These are phyloP conservation scores for Erigeron philadelphicus DNA, from an alignment of 140 eudicot species.

Conservation along the genomic window DNA sequence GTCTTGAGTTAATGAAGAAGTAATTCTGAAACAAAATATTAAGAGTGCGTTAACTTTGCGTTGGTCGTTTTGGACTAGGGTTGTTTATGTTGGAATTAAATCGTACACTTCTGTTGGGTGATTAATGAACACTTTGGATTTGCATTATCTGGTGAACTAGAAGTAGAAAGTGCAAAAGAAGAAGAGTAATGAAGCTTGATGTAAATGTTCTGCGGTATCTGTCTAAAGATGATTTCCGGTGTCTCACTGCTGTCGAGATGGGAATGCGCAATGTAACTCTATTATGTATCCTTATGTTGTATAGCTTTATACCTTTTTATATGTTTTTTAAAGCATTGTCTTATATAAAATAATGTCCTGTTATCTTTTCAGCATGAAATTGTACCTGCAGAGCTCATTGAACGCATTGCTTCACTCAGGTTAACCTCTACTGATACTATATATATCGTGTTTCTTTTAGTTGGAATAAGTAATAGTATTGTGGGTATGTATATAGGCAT, in stretches of 20 bases:
- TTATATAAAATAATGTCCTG: not conserved
- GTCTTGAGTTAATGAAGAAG: too few species aligned
- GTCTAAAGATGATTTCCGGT: conserved; percentile 89
- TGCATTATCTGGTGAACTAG: too few species aligned
- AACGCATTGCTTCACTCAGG: conserved; percentile 89
- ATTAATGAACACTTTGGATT: too few species aligned
- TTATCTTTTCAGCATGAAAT: conserved; percentile 71
- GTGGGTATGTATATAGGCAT: conserved; percentile 43
- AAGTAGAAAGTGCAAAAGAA: conserved; percentile 12
- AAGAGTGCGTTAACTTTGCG: too few species aligned
- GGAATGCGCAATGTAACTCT: conserved; percentile 91
- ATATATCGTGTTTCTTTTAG: not conserved
- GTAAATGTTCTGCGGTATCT: conserved; percentile 78
- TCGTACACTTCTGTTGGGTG: too few species aligned
- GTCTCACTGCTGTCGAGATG: conserved; percentile 96
- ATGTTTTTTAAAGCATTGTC: not conserved
- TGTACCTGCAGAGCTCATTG: conserved; percentile 82
- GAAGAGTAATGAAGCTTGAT: conserved; percentile 68
- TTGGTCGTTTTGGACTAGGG: too few species aligned
- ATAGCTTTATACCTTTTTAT: not conserved
- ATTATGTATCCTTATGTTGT: not conserved
- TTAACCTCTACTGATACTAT: conserved; percentile 9
- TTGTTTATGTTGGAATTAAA: too few species aligned
- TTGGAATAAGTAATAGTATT: not conserved
- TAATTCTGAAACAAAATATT: too few species aligned